A percentile compares a stretch with the other conserved stretches of the same genome.
Evolutionary conservation across 371 early-diverging fungal species (phyloP).

Genomic region (Circinella umbellata): DNA sequence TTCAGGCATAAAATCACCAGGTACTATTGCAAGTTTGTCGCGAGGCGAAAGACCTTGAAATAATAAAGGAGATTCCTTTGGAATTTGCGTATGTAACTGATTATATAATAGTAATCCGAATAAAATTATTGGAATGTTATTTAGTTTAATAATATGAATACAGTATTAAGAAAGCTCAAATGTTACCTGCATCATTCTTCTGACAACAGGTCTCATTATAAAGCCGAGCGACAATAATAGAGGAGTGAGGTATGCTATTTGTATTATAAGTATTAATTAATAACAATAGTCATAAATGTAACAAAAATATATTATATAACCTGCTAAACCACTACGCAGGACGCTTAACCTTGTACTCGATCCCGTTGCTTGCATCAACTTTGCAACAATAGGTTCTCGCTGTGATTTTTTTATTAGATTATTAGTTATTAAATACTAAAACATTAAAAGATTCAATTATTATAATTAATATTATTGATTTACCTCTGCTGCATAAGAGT

Average conservation of each 20-base stretch:
- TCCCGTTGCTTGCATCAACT: constrained; percentile 12
- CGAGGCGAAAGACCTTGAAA: background rate
- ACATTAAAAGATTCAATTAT: too few species aligned
- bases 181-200: background rate
- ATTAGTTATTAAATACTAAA: too few species aligned
- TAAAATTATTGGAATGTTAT: background rate
- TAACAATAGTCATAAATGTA: background rate
- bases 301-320: too few species aligned
- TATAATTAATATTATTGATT: too few species aligned
- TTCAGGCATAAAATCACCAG: constrained; percentile 13
- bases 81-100: constrained; percentile 5
- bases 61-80: constrained; percentile 6
- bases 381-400: constrained; percentile 21
- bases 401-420: background rate
- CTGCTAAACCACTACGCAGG: too few species aligned
- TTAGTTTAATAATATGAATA: too few species aligned
- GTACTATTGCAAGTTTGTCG: background rate
- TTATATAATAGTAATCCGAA: background rate
- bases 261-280: background rate
- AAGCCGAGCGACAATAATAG: background rate
- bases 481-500: constrained; percentile 43
- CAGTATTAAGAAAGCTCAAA: too few species aligned
- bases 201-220: background rate
- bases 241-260: background rate
- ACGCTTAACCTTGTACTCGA: too few species aligned